A percentile compares a stretch with the other conserved stretches of the same genome.
These are phyloP conservation scores for Petasospora rhodanensis DNA, from an alignment of 1,139 yeast genomes.

Conservation along the genomic window DNA sequence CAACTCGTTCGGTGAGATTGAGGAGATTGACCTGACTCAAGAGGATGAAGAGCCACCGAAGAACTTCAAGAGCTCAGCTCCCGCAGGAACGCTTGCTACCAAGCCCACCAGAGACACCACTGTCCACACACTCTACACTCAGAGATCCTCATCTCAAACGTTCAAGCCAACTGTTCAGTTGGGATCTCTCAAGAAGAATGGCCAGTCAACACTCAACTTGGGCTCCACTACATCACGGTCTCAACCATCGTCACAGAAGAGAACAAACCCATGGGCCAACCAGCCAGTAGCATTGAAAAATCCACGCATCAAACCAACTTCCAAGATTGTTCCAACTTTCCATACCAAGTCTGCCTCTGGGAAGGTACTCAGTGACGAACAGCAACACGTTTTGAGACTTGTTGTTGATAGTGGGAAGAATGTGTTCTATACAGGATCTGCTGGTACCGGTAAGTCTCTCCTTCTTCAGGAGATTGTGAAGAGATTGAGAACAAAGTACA, in stretches of 20 bases:
- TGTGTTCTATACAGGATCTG: conserved; percentile 74
- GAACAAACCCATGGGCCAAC: conserved; percentile 18
- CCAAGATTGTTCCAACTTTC: not conserved
- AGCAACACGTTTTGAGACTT: conserved; percentile 44
- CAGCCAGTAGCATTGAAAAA: conserved; percentile 7
- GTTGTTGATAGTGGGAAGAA: conserved; percentile 47
- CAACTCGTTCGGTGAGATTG: conserved; percentile 11
- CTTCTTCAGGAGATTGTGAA: conserved; percentile 58
- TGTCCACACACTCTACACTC: conserved; percentile 1
- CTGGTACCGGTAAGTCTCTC: conserved; percentile 85
- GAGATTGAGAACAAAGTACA: conserved; percentile 37
- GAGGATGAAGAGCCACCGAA: conserved; percentile 13
- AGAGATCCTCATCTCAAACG: not conserved
- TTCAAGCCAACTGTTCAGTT: not conserved
- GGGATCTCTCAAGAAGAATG: conserved; percentile 1
- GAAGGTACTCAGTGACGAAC: conserved; percentile 37
- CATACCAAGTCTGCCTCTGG: no score
- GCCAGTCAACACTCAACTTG: conserved; percentile 13
- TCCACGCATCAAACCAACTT: conserved; percentile 15
- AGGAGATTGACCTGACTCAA: conserved; percentile 8
- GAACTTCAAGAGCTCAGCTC: conserved; percentile 18
- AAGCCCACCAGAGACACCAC: conserved; percentile 4
- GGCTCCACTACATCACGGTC: no score
- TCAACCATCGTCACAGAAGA: conserved; percentile 12
- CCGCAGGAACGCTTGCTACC: conserved; percentile 7